A percentile compares a stretch with the other conserved stretches of the same genome.
Conservation (phyloP, 2,329 filamentous ascomycete species). For the Didymella pomorum region DNA sequence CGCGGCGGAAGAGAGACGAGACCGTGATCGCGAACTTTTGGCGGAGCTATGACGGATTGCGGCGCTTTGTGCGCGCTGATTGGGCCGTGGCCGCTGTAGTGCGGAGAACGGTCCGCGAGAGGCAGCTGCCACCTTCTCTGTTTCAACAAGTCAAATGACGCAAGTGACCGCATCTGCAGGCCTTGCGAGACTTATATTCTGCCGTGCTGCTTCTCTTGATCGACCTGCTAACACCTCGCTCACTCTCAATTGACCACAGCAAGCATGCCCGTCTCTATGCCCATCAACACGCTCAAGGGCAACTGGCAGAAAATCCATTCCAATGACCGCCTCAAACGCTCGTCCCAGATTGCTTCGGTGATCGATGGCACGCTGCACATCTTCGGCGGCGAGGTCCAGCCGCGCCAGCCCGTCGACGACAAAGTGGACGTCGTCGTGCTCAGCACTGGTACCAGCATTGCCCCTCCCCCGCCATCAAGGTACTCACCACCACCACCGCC, state of each 20-base stretch:
- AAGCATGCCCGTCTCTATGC: slow-evolving; percentile 38
- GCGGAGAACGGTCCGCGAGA: slow-evolving; percentile 18
- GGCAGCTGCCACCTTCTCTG: slow-evolving; percentile 4
- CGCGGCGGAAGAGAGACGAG: slow-evolving; percentile 3
- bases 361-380: slow-evolving; percentile 68
- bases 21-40: slow-evolving; percentile 23
- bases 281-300: slow-evolving; percentile 40
- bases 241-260: neutral
- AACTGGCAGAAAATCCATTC: slow-evolving; percentile 50
- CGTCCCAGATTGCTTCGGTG: slow-evolving; percentile 75
- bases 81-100: neutral
- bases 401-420: slow-evolving; percentile 75
- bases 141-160: slow-evolving; percentile 7
- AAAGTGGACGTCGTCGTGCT: slow-evolving; percentile 72
- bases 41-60: slow-evolving; percentile 17
- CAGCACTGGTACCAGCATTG: slow-evolving; percentile 26
- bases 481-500: slow-evolving; percentile 17
- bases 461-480: slow-evolving; percentile 27
- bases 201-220: neutral
- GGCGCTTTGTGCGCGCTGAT: neutral
- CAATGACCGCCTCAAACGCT: slow-evolving; percentile 66
- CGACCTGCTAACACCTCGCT: neutral
- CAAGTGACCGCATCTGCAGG: neutral
- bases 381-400: slow-evolving; percentile 77
- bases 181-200: neutral